Evolutionary conservation across 805 yeast species (phyloP), one percentile per base, ranked within the genome.

Genomic region (Candida vaughaniae): DNA sequence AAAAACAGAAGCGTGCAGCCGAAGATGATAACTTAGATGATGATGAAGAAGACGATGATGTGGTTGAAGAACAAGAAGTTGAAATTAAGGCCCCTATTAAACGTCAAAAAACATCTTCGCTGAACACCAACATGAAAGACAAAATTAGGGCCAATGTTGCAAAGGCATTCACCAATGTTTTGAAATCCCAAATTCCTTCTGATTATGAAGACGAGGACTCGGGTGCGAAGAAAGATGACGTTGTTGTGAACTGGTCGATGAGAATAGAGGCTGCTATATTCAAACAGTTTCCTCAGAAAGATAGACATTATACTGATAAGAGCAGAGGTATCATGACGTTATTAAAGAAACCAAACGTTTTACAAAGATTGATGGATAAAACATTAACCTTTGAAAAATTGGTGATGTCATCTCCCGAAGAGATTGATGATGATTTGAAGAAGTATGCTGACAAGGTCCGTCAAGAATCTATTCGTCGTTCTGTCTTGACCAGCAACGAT

Each of bases 401-500:
- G 30, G 89, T 82, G 3, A 69, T 65, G 22, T 67, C 85, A 69
- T 68, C 82, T 5, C 81, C 80, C 0, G 87, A 84, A 49, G 91
- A 90, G 48, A 73, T 90, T 66, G 88, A 86, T 51, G 88, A 89
- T 4, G 91, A 84, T 47, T 67, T 83, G 43, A 81, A 76, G 46
- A 70, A 74, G 46, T 75, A 82, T 39, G 90, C 89, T 12, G 84
- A 81, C 45, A 76, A 77, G 33, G 86, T 85, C 8, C 75, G 83
- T 35, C 77, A 76, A 41, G 85, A 85, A 55, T 75, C 82, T 22
- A 77, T 85, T 37, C 69, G 78, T 19, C 80, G 83, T 38, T 73
- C 85, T 12, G 84, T 89, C 10, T 62, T 89, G 33, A 80, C 80
- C 29, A 71, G 60, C 16, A 77, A 75, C 25, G 73, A 68, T 26